Evolutionary conservation across 129 eudicot genomes (phyloP), one percentile per base, ranked within the genome.

Genomic region (Silybum marianum): DNA sequence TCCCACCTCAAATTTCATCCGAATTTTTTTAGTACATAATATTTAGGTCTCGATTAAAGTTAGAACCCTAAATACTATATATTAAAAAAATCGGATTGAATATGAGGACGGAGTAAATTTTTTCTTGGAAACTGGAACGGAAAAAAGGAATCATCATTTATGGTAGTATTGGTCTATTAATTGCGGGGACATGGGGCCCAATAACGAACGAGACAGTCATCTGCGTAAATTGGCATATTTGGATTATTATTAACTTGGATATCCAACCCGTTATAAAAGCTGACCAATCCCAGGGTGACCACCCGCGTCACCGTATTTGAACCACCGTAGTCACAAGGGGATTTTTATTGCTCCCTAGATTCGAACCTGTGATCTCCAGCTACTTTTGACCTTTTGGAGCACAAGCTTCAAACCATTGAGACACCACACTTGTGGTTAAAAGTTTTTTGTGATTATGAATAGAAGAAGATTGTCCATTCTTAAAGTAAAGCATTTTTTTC

Each of bases 91-190:
- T 40, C 28, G 4, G 40, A 73, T 72, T 32, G 44, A 62, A 65
- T 9, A 71, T 77, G 51, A 81, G 71, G 80, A 86, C 80, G 40
- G 74, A 81, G 46, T 81, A 60, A 75, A 66, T 71, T 82, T 46
- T 38, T 69, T 25, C 54, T 74, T 36, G 42, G 42, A 7, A 44
- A 73, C 79, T 80, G 72, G 6, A 54, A 72, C n/a, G 81, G 71
- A 67, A 71, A 60, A 71, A 74, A 34, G 69, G 69, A 68, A 40
- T 30, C 60, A 54, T 87, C 70, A 83, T 32, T 42, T 71, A 5
- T 70, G 69, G 80, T 82, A 71, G 62, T 76, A 48, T 82, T 38
- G 73, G 42, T 79, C 58, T 81, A 82, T 79, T 79, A 72, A 82
- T 79, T 82, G 18, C 74, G 85, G 86, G 19, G 73, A 83, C 78